A percentile compares a stretch with the other conserved stretches of the same genome.
phyloP scores from a whole-genome alignment of 176 grass and related monocot species.

The Avena eriantha region DNA sequence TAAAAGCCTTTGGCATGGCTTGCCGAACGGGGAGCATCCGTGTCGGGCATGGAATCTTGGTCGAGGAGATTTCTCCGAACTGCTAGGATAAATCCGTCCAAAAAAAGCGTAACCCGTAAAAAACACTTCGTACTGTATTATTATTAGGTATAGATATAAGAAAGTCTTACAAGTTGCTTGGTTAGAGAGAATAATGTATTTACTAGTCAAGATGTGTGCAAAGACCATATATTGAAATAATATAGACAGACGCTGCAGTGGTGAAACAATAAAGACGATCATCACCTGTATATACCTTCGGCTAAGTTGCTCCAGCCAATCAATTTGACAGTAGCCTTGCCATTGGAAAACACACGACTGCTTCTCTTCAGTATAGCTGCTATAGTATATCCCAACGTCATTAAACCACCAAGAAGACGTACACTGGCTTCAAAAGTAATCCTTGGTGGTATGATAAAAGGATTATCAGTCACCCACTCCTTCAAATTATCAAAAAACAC shows the following conservation, averaged over 20 bases:
- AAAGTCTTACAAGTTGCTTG: background rate
- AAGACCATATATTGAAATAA: background rate
- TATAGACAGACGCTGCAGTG: conserved; percentile 26
- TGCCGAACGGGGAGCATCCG: no score
- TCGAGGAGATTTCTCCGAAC: no score
- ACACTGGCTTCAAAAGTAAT: conserved; percentile 99
- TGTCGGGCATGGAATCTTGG: no score
- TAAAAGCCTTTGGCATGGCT: no score
- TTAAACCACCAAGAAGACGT: conserved; percentile 95
- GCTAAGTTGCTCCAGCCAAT: conserved; percentile 91
- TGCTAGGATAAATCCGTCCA: no score
- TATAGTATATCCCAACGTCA: conserved; percentile 95
- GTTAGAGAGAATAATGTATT: conserved; percentile 18
- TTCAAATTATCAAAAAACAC: conserved; percentile 44
- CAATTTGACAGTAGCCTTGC: conserved; percentile 89
- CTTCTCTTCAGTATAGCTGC: conserved; percentile 97
- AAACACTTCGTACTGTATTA: no score
- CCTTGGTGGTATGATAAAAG: conserved; percentile 98
- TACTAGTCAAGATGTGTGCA: conserved; percentile 17
- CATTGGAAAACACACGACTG: conserved; percentile 80
- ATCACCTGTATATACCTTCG: conserved; percentile 83
- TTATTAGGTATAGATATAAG: no score
- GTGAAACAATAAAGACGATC: conserved; percentile 17
- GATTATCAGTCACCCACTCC: conserved; percentile 96
- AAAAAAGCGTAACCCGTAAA: no score